Conservation (phyloP, 2,329 filamentous ascomycete genomes). For the Pyricularia pennisetigena region DNA sequence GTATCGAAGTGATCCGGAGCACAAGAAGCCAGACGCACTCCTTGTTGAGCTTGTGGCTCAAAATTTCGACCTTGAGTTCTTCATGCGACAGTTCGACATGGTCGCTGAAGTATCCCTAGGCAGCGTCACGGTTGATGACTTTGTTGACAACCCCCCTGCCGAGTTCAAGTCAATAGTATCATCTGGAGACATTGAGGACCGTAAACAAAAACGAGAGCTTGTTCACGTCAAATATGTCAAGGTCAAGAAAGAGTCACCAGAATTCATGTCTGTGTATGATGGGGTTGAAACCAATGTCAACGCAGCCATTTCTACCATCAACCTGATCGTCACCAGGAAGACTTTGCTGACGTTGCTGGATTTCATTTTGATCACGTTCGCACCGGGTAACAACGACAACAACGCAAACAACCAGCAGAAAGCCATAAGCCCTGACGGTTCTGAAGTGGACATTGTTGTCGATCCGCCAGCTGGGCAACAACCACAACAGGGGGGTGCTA, state of each 20-base stretch:
- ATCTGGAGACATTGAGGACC: conserved; percentile 63
- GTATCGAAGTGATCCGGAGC: conserved; percentile 75
- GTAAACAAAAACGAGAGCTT: conserved; percentile 67
- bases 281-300: conserved; percentile 91
- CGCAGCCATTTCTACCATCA: conserved; percentile 88
- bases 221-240: conserved; percentile 83
- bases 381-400: conserved; percentile 40
- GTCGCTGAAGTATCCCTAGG: conserved; percentile 82
- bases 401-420: conserved; percentile 20
- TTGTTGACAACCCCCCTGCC: conserved; percentile 77
- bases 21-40: conserved; percentile 64
- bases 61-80: conserved; percentile 78
- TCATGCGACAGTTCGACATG: conserved; percentile 85
- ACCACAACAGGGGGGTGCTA: conserved; percentile 54
- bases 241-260: conserved; percentile 83
- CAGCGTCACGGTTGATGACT: conserved; percentile 83
- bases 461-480: conserved; percentile 24
- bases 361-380: conserved; percentile 88
- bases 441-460: conserved; percentile 26
- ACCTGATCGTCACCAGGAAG: conserved; percentile 85
- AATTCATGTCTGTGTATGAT: conserved; percentile 86
- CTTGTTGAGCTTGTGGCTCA: conserved; percentile 89
- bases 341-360: conserved; percentile 88
- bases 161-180: conserved; percentile 99
- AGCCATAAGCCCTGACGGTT: conserved; percentile 27